Percentiles rank a stretch among this genome's conserved stretches.
phyloP scores from a whole-genome alignment of 1,139 yeast species.

The Pichia inconspicua region DNA sequence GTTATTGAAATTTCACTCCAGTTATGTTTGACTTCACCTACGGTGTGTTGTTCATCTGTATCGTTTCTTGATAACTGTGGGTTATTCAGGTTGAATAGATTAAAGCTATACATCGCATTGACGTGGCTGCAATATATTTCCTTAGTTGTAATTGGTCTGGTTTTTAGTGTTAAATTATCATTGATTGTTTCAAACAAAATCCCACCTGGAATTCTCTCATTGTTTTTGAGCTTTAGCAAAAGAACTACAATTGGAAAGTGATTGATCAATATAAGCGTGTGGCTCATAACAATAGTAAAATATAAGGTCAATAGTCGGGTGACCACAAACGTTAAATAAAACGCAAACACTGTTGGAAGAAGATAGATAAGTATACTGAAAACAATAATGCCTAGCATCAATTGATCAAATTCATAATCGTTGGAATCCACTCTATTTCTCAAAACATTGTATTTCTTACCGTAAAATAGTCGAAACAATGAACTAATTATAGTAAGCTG shows the following conservation, averaged over 20 bases:
- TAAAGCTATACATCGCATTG: constrained; percentile 24
- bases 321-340: constrained; percentile 66
- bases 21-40: constrained; percentile 17
- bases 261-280: constrained; percentile 57
- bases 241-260: constrained; percentile 84
- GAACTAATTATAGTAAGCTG: constrained; percentile 65
- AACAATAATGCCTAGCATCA: constrained; percentile 78
- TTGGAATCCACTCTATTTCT: constrained; percentile 83
- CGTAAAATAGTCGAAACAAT: constrained; percentile 78
- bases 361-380: constrained; percentile 74
- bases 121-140: constrained; percentile 24
- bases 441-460: constrained; percentile 77
- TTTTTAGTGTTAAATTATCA: constrained; percentile 14
- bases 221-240: constrained; percentile 70
- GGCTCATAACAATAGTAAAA: constrained; percentile 49
- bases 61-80: not conserved
- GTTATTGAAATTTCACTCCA: constrained; percentile 22
- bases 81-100: constrained; percentile 20
- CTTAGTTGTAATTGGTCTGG: constrained; percentile 19
- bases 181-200: constrained; percentile 36
- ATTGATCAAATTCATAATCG: constrained; percentile 75
- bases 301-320: constrained; percentile 47
- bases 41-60: not conserved
- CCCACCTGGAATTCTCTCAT: constrained; percentile 88
- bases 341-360: constrained; percentile 81